These are phyloP conservation scores for Stachybotrys elegans DNA, from an alignment of 2,329 filamentous ascomycete genomes.

Conservation along the genomic window DNA sequence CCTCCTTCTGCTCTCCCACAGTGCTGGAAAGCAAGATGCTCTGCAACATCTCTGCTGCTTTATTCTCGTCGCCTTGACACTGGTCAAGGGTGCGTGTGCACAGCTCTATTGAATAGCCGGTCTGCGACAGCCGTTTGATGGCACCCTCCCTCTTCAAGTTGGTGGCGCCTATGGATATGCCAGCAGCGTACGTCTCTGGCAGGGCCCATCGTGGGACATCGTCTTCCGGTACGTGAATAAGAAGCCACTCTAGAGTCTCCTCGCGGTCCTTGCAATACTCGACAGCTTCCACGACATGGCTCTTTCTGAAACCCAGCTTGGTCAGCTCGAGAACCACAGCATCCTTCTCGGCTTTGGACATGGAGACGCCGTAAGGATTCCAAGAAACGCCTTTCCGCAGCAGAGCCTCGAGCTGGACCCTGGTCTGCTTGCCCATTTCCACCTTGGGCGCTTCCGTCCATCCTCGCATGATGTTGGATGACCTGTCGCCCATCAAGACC, in stretches of 20 bases:
- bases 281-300: slow-evolving; percentile 83
- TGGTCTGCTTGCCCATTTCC: slow-evolving; percentile 81
- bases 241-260: slow-evolving; percentile 90
- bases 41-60: slow-evolving; percentile 77
- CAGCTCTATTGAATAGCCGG: slow-evolving; percentile 81
- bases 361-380: slow-evolving; percentile 73
- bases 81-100: slow-evolving; percentile 73
- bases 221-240: slow-evolving; percentile 96
- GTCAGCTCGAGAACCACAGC: slow-evolving; percentile 67
- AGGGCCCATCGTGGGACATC: slow-evolving; percentile 90
- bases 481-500: slow-evolving; percentile 36
- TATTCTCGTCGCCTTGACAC: slow-evolving; percentile 65
- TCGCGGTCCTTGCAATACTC: slow-evolving; percentile 85
- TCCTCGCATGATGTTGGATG: slow-evolving; percentile 55
- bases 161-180: slow-evolving; percentile 77
- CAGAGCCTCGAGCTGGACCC: slow-evolving; percentile 73
- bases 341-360: slow-evolving; percentile 53
- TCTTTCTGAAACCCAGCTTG: slow-evolving; percentile 79
- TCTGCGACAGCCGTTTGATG: slow-evolving; percentile 73
- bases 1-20: slow-evolving; percentile 3
- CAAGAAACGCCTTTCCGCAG: slow-evolving; percentile 75
- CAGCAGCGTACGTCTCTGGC: slow-evolving; percentile 86
- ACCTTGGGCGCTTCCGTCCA: slow-evolving; percentile 87
- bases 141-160: slow-evolving; percentile 77
- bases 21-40: slow-evolving; percentile 28